A percentile compares a stretch with the other conserved stretches of the same genome.
These are phyloP conservation scores for Anisodus acutangulus DNA, from an alignment of 257 asterid species.

Conservation along the genomic window DNA sequence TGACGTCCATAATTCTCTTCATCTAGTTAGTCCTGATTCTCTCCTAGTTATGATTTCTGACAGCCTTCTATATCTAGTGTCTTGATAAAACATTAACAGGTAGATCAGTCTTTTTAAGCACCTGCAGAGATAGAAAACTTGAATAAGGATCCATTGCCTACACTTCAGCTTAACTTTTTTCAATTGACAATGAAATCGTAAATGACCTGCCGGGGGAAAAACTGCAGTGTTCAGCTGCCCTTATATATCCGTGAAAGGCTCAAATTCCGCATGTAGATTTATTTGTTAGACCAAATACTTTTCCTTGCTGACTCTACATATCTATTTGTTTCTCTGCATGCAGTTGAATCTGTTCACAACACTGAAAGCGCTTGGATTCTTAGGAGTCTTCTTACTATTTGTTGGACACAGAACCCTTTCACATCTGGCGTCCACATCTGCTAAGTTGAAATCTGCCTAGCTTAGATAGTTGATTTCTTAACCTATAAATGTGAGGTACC, in stretches of 20 bases:
- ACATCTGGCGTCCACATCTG: constrained; percentile 75
- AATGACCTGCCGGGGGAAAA: not conserved
- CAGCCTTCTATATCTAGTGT: not conserved
- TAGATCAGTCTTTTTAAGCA: not conserved
- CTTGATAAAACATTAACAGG: not conserved
- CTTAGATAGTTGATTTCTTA: constrained; percentile 10
- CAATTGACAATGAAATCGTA: not conserved
- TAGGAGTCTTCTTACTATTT: constrained; percentile 84
- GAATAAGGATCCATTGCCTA: not conserved
- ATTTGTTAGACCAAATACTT: not conserved
- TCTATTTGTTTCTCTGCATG: constrained; percentile 34
- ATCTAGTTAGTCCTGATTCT: not conserved
- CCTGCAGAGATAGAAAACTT: not conserved
- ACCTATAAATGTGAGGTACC: constrained; percentile 15
- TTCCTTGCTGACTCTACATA: constrained; percentile 24
- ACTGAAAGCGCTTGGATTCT: constrained; percentile 78
- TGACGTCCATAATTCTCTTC: not conserved
- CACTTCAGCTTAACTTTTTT: not conserved
- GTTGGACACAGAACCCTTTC: constrained; percentile 92
- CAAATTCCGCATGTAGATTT: not conserved
- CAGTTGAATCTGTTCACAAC: constrained; percentile 96
- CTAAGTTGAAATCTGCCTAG: constrained; percentile 88
- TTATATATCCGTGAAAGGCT: not conserved
- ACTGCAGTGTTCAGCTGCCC: not conserved
- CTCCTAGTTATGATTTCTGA: not conserved